These are phyloP conservation scores for Clarireedia homoeocarpa DNA, from an alignment of 2,329 filamentous ascomycete species.

Conservation along the genomic window DNA sequence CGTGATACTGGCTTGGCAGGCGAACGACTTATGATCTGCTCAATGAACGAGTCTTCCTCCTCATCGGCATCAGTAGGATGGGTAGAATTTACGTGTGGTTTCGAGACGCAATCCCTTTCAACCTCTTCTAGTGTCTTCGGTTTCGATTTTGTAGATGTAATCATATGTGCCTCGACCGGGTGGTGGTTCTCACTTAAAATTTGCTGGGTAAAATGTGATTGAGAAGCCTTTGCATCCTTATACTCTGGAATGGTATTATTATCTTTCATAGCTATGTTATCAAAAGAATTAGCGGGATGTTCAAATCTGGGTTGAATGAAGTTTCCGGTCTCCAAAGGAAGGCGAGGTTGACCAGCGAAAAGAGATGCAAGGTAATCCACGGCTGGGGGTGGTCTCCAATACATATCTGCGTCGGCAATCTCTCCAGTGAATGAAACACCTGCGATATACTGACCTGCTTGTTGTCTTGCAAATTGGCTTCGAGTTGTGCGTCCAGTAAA, in stretches of 20 bases:
- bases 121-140: constrained; percentile 25
- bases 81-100: constrained; percentile 3
- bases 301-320: background rate
- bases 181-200: background rate
- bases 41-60: constrained; percentile 30
- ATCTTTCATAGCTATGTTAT: constrained; percentile 17
- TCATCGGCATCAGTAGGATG: constrained; percentile 5
- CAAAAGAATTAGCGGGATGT: constrained; percentile 9
- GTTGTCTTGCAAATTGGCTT: constrained; percentile 22
- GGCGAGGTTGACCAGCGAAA: constrained; percentile 6
- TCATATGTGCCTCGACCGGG: background rate
- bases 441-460: constrained; percentile 28
- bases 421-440: constrained; percentile 11
- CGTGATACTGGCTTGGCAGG: constrained; percentile 35
- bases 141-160: constrained; percentile 10
- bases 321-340: constrained; percentile 4
- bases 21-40: constrained; percentile 31
- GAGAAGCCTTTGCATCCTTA: background rate
- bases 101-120: constrained; percentile 15
- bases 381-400: constrained; percentile 6
- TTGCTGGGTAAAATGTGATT: background rate
- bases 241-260: background rate
- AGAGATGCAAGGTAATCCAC: constrained; percentile 12
- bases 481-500: constrained; percentile 20
- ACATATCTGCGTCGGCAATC: background rate